Base-by-base conservation (phyloP, 768 basidiomycete genomes). In the Lentinula edodes region DNA sequence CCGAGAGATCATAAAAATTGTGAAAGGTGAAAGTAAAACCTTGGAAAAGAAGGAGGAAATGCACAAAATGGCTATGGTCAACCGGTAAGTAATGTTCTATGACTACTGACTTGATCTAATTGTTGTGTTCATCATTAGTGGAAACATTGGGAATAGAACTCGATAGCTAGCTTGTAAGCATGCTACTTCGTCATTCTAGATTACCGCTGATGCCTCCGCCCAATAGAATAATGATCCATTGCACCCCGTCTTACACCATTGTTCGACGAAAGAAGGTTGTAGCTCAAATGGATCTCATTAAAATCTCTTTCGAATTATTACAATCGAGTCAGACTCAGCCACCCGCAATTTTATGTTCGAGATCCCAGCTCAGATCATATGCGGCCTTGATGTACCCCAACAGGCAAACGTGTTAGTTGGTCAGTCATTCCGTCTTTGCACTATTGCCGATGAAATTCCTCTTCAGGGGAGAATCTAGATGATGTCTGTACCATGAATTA, bases 31-130 rank as follows among this genome's bases (percentile, higher is more conserved):
- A 4, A 84, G 83, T 48, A 74, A 76, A 41, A 87, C 84, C 36
- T 69, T 91, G 61, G 79, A 77, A 54, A 80, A 81, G 71, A 89
- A 92, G 72, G 75, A 77, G 64, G 80, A 83, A 52, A 67, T 81
- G 45, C 93, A 94, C 68, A 82, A 77, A 65, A 67, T 82, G 59
- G 93, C 89, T 1, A 88, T 89, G 80, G 80, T 88, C 34, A 91
- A 91, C 71, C 85, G 90, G 91, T 90, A 59, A 62, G 88, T 77
- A 62, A 88, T 76, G 5, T 52, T 35, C 1, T 12, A n/a, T 20
- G 8, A 18, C 5, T 5, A 48, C n/a, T 12, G 46, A 67, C 67
- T 64, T 23, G 18, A 20, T 20, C 46, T 48, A 23, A 48, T 23
- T 48, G 6, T 9, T 48, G 15, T 18, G 16, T 45, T 45, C 28